Conservation (phyloP, 2,329 filamentous ascomycete genomes). For the Corniculantispora saksenae region DNA sequence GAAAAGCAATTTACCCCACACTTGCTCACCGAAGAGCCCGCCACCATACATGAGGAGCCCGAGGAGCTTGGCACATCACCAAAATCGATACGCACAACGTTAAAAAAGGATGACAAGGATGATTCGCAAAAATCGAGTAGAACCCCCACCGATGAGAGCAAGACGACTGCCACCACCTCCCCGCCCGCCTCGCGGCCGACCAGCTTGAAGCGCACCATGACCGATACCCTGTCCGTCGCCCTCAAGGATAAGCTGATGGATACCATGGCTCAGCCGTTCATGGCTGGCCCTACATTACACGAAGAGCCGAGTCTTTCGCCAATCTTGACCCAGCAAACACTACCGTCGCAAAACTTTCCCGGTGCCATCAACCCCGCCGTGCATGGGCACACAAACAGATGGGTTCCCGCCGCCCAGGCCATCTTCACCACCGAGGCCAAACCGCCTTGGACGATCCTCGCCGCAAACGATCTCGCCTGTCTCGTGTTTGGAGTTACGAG, state of each 20-base stretch:
- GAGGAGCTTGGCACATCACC: slow-evolving; percentile 23
- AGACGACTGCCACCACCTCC: slow-evolving; percentile 47
- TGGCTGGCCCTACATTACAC: slow-evolving; percentile 43
- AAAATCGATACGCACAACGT: slow-evolving; percentile 22
- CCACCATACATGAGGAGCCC: slow-evolving; percentile 26
- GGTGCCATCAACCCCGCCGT: slow-evolving; percentile 57
- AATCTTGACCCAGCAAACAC: slow-evolving; percentile 39
- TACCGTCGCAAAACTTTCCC: slow-evolving; percentile 45
- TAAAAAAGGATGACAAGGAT: slow-evolving; percentile 25
- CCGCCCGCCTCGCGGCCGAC: slow-evolving; percentile 62
- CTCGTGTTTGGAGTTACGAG: slow-evolving; percentile 99
- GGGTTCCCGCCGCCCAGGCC: slow-evolving; percentile 87
- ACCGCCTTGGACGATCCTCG: slow-evolving; percentile 91
- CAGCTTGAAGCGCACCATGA: slow-evolving; percentile 81
- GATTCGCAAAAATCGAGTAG: slow-evolving; percentile 54
- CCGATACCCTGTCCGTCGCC: slow-evolving; percentile 73
- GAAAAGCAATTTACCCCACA: slow-evolving; percentile 73
- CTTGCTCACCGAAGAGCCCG: slow-evolving; percentile 51
- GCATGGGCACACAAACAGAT: slow-evolving; percentile 89
- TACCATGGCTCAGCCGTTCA: slow-evolving; percentile 79
- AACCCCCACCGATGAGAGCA: slow-evolving; percentile 58
- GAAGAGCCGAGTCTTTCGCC: slow-evolving; percentile 46
- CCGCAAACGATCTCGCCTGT: slow-evolving; percentile 94
- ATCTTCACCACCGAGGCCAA: slow-evolving; percentile 95
- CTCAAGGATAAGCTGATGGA: slow-evolving; percentile 84